Conservation (phyloP, 768 basidiomycete species). For the Asterophora lycoperdoides region DNA sequence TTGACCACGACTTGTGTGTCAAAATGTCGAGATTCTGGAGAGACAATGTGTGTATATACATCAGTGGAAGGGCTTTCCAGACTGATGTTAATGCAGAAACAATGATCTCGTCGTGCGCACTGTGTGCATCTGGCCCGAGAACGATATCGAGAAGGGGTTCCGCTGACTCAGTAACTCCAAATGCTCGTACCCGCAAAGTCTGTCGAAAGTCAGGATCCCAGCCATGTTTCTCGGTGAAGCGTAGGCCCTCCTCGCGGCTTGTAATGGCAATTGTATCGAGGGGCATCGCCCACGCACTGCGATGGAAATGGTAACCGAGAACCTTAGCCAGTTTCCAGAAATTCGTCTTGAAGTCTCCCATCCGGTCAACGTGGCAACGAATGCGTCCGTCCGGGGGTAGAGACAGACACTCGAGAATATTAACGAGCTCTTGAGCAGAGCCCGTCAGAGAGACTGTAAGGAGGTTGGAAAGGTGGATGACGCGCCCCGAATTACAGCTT, state of each 20-base stretch:
- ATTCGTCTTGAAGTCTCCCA: slow-evolving; percentile 25
- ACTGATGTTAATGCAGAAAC: slow-evolving; percentile 26
- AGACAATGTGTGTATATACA: slow-evolving; percentile 28
- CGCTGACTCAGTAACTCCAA: slow-evolving; percentile 20
- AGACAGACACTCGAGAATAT: slow-evolving; percentile 25
- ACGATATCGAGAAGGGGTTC: slow-evolving; percentile 29
- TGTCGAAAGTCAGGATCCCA: slow-evolving; percentile 30
- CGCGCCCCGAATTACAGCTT: slow-evolving; percentile 13
- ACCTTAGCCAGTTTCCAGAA: slow-evolving; percentile 25
- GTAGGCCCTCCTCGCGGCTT: slow-evolving; percentile 23
- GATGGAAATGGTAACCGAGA: slow-evolving; percentile 24
- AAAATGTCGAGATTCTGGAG: slow-evolving; percentile 35
- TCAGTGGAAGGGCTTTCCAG: slow-evolving; percentile 31
- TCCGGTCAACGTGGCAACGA: slow-evolving; percentile 22
- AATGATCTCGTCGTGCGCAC: slow-evolving; percentile 27
- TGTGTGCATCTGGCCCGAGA: slow-evolving; percentile 24
- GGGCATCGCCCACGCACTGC: slow-evolving; percentile 14
- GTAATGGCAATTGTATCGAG: slow-evolving; percentile 30
- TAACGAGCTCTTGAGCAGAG: slow-evolving; percentile 26
- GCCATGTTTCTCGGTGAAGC: slow-evolving; percentile 18
- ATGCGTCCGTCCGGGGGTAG: slow-evolving; percentile 26
- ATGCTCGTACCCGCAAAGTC: slow-evolving; percentile 30
- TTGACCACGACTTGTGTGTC: slow-evolving; percentile 37
- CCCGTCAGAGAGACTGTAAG: slow-evolving; percentile 28
- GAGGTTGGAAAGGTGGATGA: slow-evolving; percentile 25